phyloP scores from a whole-genome alignment of 78 protist species.

The Emiliania huxleyi region DNA sequence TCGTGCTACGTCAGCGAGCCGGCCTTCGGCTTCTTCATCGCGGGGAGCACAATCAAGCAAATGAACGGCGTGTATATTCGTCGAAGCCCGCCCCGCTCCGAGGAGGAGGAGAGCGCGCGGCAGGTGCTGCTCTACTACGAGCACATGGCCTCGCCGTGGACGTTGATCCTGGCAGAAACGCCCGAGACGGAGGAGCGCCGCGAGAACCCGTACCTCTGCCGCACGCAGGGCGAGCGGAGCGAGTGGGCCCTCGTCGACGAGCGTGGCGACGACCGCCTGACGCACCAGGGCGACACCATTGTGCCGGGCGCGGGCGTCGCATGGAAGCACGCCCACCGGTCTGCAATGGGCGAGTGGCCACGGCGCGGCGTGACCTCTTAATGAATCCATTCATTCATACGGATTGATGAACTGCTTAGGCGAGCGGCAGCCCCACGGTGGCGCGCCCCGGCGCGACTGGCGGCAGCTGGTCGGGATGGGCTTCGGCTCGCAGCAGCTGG shows the following conservation, averaged over 20 bases:
- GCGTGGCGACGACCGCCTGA: not conserved
- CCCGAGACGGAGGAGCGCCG: not conserved
- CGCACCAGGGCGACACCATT: not conserved
- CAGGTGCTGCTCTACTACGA: not conserved
- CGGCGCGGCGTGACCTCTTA: too few species aligned
- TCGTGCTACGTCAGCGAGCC: slow-evolving; percentile 23
- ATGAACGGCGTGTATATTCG: slow-evolving; percentile 11
- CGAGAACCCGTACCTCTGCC: not conserved
- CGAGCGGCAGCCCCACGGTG: not conserved
- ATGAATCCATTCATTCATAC: too few species aligned
- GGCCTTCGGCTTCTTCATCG: not conserved
- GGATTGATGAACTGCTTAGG: too few species aligned
- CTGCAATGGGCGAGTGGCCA: too few species aligned
- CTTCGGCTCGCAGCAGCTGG: not conserved
- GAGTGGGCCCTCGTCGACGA: not conserved
- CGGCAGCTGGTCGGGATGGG: not conserved
- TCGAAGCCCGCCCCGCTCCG: not conserved
- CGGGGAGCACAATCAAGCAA: not conserved
- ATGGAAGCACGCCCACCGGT: slow-evolving; percentile 6
- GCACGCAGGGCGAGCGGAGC: not conserved
- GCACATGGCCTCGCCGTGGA: not conserved
- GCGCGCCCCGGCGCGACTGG: not conserved
- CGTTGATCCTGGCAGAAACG: not conserved
- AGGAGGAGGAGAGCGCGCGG: not conserved
- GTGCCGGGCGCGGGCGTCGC: slow-evolving; percentile 27